These are phyloP conservation scores for Pestalotiopsis sp. DNA, from an alignment of 2,329 filamentous ascomycete genomes.

Conservation along the genomic window DNA sequence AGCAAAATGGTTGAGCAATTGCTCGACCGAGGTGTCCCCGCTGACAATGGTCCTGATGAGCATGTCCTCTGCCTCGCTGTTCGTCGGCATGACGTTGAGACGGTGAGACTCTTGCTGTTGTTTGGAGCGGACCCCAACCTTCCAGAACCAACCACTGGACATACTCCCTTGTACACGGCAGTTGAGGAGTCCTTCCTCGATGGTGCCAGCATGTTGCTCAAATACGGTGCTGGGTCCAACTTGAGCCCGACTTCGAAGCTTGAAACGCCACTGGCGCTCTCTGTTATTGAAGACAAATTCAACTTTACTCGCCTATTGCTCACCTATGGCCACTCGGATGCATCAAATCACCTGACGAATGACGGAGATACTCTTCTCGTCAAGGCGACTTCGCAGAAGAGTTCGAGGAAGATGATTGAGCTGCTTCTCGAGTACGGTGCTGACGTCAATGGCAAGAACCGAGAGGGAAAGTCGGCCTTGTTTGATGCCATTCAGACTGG, in stretches of 20 bases:
- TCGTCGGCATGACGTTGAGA: conserved; percentile 50
- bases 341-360: conserved; percentile 47
- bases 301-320: conserved; percentile 60
- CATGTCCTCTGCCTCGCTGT: conserved; percentile 55
- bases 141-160: conserved; percentile 42
- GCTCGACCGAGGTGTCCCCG: conserved; percentile 56
- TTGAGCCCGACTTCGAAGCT: conserved; percentile 47
- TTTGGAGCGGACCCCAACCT: conserved; percentile 60
- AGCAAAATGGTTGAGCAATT: conserved; percentile 58
- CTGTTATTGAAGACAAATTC: conserved; percentile 51
- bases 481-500: conserved; percentile 60
- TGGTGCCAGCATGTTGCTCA: conserved; percentile 59
- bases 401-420: conserved; percentile 54
- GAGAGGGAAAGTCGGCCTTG: conserved; percentile 62
- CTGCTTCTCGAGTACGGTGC: conserved; percentile 61
- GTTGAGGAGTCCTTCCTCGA: conserved; percentile 55
- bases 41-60: conserved; percentile 46
- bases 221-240: conserved; percentile 64
- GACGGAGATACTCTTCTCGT: conserved; percentile 63
- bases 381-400: conserved; percentile 59
- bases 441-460: conserved; percentile 59
- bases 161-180: conserved; percentile 51
- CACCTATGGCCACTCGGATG: conserved; percentile 57
- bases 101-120: conserved; percentile 53
- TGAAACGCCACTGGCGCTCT: conserved; percentile 55